A percentile compares a stretch with the other conserved stretches of the same genome.
Evolutionary conservation across 495 filamentous ascomycete genomes (phyloP).

Genomic region (Xylaria cubensis): DNA sequence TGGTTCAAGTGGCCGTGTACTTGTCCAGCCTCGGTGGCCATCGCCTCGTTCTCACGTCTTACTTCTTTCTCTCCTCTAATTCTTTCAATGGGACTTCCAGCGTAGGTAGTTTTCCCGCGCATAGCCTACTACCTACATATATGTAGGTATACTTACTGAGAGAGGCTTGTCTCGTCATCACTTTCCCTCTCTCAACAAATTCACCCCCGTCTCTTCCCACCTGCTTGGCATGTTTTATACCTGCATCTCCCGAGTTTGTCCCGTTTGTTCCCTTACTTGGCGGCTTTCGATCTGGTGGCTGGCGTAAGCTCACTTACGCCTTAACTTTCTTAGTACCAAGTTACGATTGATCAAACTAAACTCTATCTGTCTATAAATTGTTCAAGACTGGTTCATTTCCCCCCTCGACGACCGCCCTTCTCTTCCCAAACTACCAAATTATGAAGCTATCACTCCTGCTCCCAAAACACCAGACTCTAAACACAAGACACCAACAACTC

Average conservation of each 20-base stretch:
- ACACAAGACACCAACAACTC: background rate
- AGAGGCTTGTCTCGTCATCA: background rate
- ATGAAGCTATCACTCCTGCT: background rate
- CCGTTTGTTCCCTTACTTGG: background rate
- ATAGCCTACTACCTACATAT: background rate
- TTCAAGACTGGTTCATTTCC: background rate
- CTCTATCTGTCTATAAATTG: background rate
- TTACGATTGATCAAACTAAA: background rate
- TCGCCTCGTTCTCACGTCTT: background rate
- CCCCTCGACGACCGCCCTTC: background rate
- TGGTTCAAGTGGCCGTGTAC: background rate
- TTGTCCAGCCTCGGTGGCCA: background rate
- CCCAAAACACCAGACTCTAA: background rate
- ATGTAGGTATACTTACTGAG: background rate
- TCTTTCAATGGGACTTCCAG: background rate
- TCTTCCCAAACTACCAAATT: background rate
- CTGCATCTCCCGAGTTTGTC: background rate
- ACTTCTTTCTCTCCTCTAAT: background rate
- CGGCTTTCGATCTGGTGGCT: background rate
- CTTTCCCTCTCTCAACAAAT: background rate
- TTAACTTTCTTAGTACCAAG: background rate
- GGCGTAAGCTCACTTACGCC: slow-evolving; percentile 7
- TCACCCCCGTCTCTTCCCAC: background rate
- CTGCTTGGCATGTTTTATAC: background rate
- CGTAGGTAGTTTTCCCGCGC: background rate